Base-by-base conservation (phyloP, 306 rosid species). In the Vicia villosa region DNA sequence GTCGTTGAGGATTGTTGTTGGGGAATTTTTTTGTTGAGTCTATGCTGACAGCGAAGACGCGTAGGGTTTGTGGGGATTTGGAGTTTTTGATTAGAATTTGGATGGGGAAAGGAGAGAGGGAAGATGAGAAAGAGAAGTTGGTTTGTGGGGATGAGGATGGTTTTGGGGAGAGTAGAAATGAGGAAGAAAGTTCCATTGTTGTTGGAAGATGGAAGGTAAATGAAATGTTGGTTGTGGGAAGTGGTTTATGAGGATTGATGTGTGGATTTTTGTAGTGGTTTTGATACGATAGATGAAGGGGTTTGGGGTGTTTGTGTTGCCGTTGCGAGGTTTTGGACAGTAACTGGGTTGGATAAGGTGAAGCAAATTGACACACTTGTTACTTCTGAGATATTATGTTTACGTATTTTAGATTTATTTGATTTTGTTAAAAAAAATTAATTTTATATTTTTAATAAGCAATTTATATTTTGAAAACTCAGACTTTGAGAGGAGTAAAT, bases 131-230 rank as follows among this genome's bases (percentile, higher is more conserved):
- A 87, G 5, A 78, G 85, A 70, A 79, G 50, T 57, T 84, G 40
- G 46, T 58, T 12, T 77, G 69, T 36, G 63, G 7, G 78, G 2
- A 79, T 11, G 85, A 63, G 16, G 12, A 41, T 69, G 83, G 78
- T 38, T 65, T 77, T 8, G 70, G 59, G 76, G 85, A 56, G 19
- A 81, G 72, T 20, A 68, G 10, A 75, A 86, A 86, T 41, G 92
- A 70, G 71, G 91, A 94, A 36, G 99, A 84, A 24, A 88, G 91
- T 24, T 93, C 96, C 98, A 88, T 88, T 45, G 51, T 4, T 22
- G 59, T 15, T 5, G 54, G 66, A 63, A 62, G 55, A 10, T 5
- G 54, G 66, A 63, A 62, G 58, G 60, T 22, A 1, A 54, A 1
- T 54, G 60, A 45, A 59, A 76, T 30, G 64, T 26, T 30, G n/a